Evolutionary conservation across 2,329 filamentous ascomycete species (phyloP), one percentile per base, ranked within the genome.

Genomic region (Fusarium brachygibbosum): DNA sequence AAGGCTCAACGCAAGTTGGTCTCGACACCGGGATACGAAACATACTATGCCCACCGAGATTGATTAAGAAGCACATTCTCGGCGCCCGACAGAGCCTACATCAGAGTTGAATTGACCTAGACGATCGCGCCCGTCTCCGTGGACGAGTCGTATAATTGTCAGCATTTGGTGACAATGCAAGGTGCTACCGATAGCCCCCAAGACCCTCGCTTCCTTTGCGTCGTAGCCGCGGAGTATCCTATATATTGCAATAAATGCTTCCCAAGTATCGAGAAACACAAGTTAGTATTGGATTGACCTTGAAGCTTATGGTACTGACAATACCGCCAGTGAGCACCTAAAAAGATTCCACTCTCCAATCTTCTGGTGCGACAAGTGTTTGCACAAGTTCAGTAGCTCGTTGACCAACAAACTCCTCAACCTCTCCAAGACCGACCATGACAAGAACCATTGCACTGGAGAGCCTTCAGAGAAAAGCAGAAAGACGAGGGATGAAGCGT

Each of bases 301-400:
- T 25, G 29, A 12, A 29, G 29, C 6, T 10, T 29, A 29, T 6
- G 10, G 14, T 11, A 12, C 45, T 64, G 45, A 64, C 29, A 13
- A 5, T 4, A 1, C 1, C 32, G 5, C 11, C 1, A 65, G 62
- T 12, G 62, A 65, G 1, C 61, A 64, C 2, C 21, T 64, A 3
- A 64, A 64, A 7, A 8, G 61, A 11, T 51, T 17, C 0, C 61
- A 64, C 5, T 38, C n/a, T 0, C 52, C 31, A 1, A 10, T 37
- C 1, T 50, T 32, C 11, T 64, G 52, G 59, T 64, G 61, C 5
- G 21, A n/a, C 5, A 21, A 34, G 16, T 64, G 62, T 6, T 5
- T 59, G 14, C n/a, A 59, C 10, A 65, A 65, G 52, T 65, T 65
- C 45, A 65, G 46, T 16, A 37, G 45, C 31, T 21, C 60, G 12